Evolutionary conservation across 768 basidiomycete species (phyloP).

Genomic region (Piloderma croceum): DNA sequence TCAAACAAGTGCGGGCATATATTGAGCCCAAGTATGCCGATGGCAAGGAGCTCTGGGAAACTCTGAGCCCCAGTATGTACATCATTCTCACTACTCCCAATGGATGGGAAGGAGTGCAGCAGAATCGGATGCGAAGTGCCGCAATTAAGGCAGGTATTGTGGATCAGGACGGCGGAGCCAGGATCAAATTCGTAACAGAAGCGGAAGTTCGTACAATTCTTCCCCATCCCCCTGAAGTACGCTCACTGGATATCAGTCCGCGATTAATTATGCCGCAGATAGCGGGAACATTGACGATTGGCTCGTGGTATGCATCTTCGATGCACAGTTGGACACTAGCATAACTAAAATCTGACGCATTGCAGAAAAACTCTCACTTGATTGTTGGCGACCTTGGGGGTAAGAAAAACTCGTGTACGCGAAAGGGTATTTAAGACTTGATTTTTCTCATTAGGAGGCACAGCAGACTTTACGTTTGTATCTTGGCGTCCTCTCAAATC

Average conservation of each 20-base stretch:
- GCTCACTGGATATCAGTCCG: conserved; percentile 1
- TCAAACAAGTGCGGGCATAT: conserved; percentile 13
- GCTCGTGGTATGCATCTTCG: conserved; percentile 4
- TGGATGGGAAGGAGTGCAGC: conserved; percentile 18
- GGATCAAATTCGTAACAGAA: conserved; percentile 21
- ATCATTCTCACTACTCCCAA: conserved; percentile 22
- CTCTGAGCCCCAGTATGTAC: conserved; percentile 11
- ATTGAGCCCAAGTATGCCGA: conserved; percentile 13
- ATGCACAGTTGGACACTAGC: no score
- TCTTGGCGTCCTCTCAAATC: no score
- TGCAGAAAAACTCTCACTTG: no score
- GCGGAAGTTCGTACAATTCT: conserved; percentile 1
- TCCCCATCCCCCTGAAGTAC: neutral
- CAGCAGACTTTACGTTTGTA: no score
- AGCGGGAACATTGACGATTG: conserved; percentile 3
- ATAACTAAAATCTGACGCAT: no score
- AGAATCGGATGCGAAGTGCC: conserved; percentile 19
- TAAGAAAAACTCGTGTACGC: no score
- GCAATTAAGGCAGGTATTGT: conserved; percentile 20
- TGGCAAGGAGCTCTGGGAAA: conserved; percentile 11
- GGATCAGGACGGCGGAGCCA: conserved; percentile 5
- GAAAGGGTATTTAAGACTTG: no score
- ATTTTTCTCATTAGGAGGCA: no score
- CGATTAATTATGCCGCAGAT: conserved; percentile 3
- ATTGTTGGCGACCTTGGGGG: no score